These are phyloP conservation scores for Blastobotrys aristatus DNA, from an alignment of 1,139 yeast species.

Conservation along the genomic window DNA sequence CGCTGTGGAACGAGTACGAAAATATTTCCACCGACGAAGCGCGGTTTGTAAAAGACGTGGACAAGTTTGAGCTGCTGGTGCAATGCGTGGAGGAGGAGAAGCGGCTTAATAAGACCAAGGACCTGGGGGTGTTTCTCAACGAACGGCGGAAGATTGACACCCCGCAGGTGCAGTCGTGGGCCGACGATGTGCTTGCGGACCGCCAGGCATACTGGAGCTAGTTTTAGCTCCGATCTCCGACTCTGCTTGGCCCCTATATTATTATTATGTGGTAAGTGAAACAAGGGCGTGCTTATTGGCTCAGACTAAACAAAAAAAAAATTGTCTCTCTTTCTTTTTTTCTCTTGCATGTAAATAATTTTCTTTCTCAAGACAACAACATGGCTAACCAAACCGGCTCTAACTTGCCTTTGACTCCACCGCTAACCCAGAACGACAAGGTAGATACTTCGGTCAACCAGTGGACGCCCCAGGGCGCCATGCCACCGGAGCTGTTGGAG, in stretches of 20 bases:
- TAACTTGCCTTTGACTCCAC: neutral
- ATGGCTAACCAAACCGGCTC: neutral
- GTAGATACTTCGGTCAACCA: neutral
- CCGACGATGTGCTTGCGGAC: slow-evolving; percentile 57
- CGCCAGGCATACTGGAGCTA: slow-evolving; percentile 45
- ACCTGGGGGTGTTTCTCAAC: slow-evolving; percentile 63
- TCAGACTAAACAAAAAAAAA: too few species aligned
- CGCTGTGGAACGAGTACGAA: slow-evolving; percentile 88
- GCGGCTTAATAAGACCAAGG: slow-evolving; percentile 48
- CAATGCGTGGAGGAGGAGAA: slow-evolving; percentile 89
- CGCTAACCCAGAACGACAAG: neutral
- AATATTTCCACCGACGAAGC: slow-evolving; percentile 79
- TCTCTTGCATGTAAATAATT: too few species aligned
- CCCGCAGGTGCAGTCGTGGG: slow-evolving; percentile 63
- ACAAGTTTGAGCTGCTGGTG: slow-evolving; percentile 84
- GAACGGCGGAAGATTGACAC: slow-evolving; percentile 65
- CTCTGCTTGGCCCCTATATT: too few species aligned
- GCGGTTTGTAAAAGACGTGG: slow-evolving; percentile 85
- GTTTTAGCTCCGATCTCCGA: neutral
- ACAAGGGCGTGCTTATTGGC: neutral
- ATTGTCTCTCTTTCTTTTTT: neutral
- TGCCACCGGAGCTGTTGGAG: slow-evolving; percentile 47
- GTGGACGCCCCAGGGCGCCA: slow-evolving; percentile 58
- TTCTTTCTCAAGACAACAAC: neutral
- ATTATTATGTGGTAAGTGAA: too few species aligned